phyloP scores from a whole-genome alignment of 2,329 filamentous ascomycete species.

The Xylariaceae sp. region DNA sequence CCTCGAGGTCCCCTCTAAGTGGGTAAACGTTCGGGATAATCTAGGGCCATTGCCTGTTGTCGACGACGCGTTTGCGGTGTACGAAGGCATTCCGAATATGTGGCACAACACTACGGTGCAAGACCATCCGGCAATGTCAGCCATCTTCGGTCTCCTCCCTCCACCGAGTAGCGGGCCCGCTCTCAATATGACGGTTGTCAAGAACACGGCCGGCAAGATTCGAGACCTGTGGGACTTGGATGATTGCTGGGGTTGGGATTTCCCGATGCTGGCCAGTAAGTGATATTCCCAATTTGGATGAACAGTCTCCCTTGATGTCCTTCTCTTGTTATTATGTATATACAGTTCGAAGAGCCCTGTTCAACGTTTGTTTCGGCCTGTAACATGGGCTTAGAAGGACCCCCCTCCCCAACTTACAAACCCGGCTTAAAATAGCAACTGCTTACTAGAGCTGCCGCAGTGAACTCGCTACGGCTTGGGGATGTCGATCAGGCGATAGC shows the following conservation, averaged over 20 bases:
- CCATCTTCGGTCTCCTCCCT: conserved; percentile 47
- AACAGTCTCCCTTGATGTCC: background rate
- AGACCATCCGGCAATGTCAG: conserved; percentile 48
- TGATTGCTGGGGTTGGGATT: conserved; percentile 49
- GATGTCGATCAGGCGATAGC: conserved; percentile 42
- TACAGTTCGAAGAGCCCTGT: no score
- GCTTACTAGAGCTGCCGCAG: conserved; percentile 3
- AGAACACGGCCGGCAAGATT: conserved; percentile 44
- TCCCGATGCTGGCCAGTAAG: conserved; percentile 45
- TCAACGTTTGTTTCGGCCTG: no score
- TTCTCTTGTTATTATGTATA: background rate
- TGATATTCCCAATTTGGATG: background rate
- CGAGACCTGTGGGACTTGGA: conserved; percentile 43
- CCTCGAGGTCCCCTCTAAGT: conserved; percentile 46
- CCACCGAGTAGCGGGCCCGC: conserved; percentile 40
- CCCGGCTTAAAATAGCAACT: background rate
- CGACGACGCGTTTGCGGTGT: conserved; percentile 55
- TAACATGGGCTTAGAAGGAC: background rate
- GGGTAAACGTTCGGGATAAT: conserved; percentile 52
- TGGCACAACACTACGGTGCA: conserved; percentile 44
- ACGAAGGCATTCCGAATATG: conserved; percentile 52
- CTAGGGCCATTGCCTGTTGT: conserved; percentile 56
- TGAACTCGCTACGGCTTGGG: conserved; percentile 47
- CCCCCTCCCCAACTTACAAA: background rate
- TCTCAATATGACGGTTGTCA: conserved; percentile 40